Evolutionary conservation across 2,329 filamentous ascomycete species (phyloP), one percentile per base, ranked within the genome.

Genomic region (Epichloe uncinata): DNA sequence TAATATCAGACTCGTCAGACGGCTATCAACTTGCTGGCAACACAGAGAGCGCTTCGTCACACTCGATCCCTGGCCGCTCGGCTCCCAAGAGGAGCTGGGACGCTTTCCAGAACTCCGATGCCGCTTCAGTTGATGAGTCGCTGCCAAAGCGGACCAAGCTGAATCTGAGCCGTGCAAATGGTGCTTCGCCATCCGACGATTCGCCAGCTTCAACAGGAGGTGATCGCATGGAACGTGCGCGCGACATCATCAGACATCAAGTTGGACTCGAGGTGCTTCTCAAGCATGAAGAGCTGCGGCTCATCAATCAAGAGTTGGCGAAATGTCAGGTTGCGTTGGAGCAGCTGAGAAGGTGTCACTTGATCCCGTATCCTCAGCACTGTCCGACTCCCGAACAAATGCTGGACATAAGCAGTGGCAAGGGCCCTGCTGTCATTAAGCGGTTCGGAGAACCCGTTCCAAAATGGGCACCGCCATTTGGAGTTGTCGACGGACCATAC

Each of bases 281-380:
- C 64, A 97, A 96, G 73, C 93, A 98, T 68, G 82, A 93, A 61
- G 93, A 98, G 71, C 71, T 97, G 52, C 87, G 90, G 51, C 75
- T 95, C 57, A 95, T 97, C 66, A 88, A 97, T 63, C 89, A 95
- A 68, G 93, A 97, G 70, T 77, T 97, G 56, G 91, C 88, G 56
- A 97, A 96, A 71, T 96, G 90, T 63, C 90, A 97, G 70, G 73
- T 90, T 55, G 88, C 90, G 11, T 75, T 97, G 57, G 93, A 98
- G 69, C 93, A 97, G 69, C 73, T 98, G 55, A 85, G 93, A 58
- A 83, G 93, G 53, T 96, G 90, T 69, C 84, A 93, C 63, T 74
- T 97, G 57, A 91, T 95, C 58, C 91, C 91, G 4, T 97, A 89
- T 65, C 90, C 91, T 34, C 79, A 82, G 55, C 79, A 79, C 55